A percentile compares a stretch with the other conserved stretches of the same genome.
These are phyloP conservation scores for Tephrocybe sp. DNA, from an alignment of 768 basidiomycete genomes.

Conservation along the genomic window DNA sequence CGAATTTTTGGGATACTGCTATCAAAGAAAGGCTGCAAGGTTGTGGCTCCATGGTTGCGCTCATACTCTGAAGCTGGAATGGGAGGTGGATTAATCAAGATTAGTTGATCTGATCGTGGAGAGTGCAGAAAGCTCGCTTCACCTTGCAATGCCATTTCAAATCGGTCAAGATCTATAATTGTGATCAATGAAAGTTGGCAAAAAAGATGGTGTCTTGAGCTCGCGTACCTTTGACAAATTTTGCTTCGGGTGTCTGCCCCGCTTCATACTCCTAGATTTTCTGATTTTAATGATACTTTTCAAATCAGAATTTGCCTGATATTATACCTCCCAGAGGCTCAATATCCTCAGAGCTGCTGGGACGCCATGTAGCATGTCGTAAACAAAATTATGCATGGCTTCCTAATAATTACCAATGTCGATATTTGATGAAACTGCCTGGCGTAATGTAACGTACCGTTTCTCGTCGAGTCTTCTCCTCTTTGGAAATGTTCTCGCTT, in stretches of 20 bases:
- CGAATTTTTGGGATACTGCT: slow-evolving; percentile 70
- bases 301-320: not conserved
- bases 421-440: too few species aligned
- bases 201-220: not conserved
- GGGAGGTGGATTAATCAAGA: not conserved
- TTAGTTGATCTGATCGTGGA: not conserved
- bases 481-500: slow-evolving; percentile 79
- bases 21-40: slow-evolving; percentile 79
- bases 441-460: slow-evolving; percentile 34
- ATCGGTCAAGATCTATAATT: slow-evolving; percentile 72
- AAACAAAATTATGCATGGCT: slow-evolving; percentile 88
- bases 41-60: slow-evolving; percentile 39
- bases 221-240: slow-evolving; percentile 76
- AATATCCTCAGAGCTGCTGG: slow-evolving; percentile 68
- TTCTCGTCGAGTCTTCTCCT: slow-evolving; percentile 79
- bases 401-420: too few species aligned
- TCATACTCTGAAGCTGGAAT: slow-evolving; percentile 74
- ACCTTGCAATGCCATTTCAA: slow-evolving; percentile 90
- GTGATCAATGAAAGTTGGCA: not conserved
- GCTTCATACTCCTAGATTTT: slow-evolving; percentile 78
- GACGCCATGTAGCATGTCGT: slow-evolving; percentile 84
- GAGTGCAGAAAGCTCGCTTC: not conserved
- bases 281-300: not conserved
- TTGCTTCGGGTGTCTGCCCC: slow-evolving; percentile 68
- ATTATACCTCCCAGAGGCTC: slow-evolving; percentile 65